Evolutionary conservation across 1,284 basidiomycete species (phyloP), one percentile per base, ranked within the genome.

Genomic region (Apiotrichum sp.): DNA sequence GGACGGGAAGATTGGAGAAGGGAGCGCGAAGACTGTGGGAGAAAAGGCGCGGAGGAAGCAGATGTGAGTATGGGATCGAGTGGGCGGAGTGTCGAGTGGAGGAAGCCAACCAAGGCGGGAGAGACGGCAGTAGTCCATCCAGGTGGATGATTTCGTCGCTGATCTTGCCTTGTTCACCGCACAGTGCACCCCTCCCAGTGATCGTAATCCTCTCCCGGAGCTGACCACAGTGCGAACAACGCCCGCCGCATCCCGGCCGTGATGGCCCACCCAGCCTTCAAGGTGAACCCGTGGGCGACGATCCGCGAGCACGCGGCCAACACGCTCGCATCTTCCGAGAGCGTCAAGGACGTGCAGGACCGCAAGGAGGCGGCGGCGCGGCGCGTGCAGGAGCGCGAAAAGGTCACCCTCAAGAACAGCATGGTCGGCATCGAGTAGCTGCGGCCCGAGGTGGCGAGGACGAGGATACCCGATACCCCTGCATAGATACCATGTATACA

Each of bases 261-360:
- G 35, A 62, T 75, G 59, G 58, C 64, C 29, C 73, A 75, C 58
- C 72, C 72, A 2, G 64, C 68, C 1, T 77, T 68, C 65, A 70
- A 73, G 58, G 58, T 66, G 10, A 70, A 71, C 54, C 75, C 75
- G 2, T 77, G 73, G 68, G 73, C 71, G 2, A 69, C 73, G 13
- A 77, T 77, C 53, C 62, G 75, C 14, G 63, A 72, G 44, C 74
- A 77, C 54, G 74, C 71, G 0, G 62, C 65, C 29, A 76, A 77
- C 59, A 66, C 69, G 8, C 48, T 77, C 6, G 68, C 69, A 9
- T 49, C 58, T 16, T 61, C 68, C 39, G 56, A 56, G 35, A 52
- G 36, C 13, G 58, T 49, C n/a, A 55, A 51, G 45, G 43, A 22
- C 43, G 52, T 59, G 13, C 50, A 39, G 46, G 60, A 56, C 10